Conservation (phyloP, 2,329 filamentous ascomycete genomes). For the Magnaporthiopsis poae region DNA sequence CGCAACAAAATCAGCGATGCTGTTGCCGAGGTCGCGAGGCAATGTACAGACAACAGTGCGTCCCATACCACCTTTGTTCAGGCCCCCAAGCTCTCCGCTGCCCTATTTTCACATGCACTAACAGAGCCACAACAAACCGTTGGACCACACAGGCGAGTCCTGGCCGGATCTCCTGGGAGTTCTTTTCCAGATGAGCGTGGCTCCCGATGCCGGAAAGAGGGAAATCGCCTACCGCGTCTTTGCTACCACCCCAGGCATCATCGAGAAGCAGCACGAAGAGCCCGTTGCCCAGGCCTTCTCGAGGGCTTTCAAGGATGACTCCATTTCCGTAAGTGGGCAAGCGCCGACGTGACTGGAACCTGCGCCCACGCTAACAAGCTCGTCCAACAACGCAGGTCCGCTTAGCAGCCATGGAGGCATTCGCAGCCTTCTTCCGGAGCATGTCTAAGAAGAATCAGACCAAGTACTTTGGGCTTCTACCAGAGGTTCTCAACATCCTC, state of each 20-base stretch:
- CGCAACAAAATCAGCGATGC: constrained; percentile 95
- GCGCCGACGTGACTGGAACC: not conserved
- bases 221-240: constrained; percentile 94
- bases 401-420: constrained; percentile 90
- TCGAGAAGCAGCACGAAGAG: constrained; percentile 89
- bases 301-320: constrained; percentile 82
- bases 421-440: constrained; percentile 88
- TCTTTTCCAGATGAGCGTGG: constrained; percentile 85
- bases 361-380: not conserved
- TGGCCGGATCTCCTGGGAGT: constrained; percentile 84
- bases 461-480: constrained; percentile 79
- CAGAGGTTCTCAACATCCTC: constrained; percentile 86
- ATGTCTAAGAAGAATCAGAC: constrained; percentile 76
- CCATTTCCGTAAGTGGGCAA: constrained; percentile 54
- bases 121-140: constrained; percentile 9
- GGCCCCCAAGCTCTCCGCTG: not conserved
- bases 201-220: constrained; percentile 68
- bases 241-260: constrained; percentile 85
- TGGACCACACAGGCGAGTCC: constrained; percentile 49
- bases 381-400: constrained; percentile 51
- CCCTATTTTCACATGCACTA: not conserved
- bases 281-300: constrained; percentile 82
- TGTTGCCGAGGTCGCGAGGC: constrained; percentile 88
- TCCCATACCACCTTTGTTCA: constrained; percentile 12
- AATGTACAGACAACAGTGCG: constrained; percentile 87